phyloP scores from a whole-genome alignment of 2,329 filamentous ascomycete species.

The Apiospora hydei region DNA sequence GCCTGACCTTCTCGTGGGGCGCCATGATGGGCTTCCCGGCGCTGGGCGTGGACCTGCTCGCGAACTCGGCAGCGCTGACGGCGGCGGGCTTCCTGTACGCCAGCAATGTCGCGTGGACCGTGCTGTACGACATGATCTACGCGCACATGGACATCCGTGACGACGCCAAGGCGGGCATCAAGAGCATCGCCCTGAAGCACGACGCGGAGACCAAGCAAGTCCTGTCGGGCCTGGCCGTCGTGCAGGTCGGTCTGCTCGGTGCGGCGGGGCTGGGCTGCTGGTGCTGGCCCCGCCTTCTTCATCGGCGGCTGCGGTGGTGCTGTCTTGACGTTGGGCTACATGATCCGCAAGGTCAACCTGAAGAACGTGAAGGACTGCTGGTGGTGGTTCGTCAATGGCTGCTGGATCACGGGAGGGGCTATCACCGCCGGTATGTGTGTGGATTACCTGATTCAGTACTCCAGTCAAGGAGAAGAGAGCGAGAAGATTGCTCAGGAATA shows the following conservation, averaged over 20 bases:
- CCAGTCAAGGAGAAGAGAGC: constrained; percentile 25
- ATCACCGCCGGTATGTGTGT: constrained; percentile 65
- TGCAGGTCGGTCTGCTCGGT: constrained; percentile 74
- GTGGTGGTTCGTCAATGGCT: constrained; percentile 80
- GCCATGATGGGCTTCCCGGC: constrained; percentile 89
- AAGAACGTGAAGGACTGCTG: constrained; percentile 73
- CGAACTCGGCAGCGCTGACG: constrained; percentile 66
- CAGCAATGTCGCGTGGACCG: constrained; percentile 85
- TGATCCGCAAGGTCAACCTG: constrained; percentile 73
- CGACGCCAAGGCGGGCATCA: constrained; percentile 85
- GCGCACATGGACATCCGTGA: constrained; percentile 92
- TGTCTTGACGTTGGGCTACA: constrained; percentile 64
- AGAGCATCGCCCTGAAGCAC: constrained; percentile 84
- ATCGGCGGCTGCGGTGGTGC: constrained; percentile 72
- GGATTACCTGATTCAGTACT: constrained; percentile 65
- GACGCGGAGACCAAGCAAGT: constrained; percentile 79
- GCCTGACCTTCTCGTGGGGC: constrained; percentile 88
- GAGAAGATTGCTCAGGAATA: neutral
- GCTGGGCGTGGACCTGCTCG: constrained; percentile 77
- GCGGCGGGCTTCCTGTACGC: constrained; percentile 75
- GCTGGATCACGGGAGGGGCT: constrained; percentile 71
- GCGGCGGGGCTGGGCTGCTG: constrained; percentile 73
- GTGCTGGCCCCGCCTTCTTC: constrained; percentile 75
- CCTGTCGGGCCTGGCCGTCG: constrained; percentile 71
- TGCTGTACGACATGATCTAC: constrained; percentile 92